Base-by-base conservation (phyloP, 345 rosid genomes). In the Abelmoschus esculentus region DNA sequence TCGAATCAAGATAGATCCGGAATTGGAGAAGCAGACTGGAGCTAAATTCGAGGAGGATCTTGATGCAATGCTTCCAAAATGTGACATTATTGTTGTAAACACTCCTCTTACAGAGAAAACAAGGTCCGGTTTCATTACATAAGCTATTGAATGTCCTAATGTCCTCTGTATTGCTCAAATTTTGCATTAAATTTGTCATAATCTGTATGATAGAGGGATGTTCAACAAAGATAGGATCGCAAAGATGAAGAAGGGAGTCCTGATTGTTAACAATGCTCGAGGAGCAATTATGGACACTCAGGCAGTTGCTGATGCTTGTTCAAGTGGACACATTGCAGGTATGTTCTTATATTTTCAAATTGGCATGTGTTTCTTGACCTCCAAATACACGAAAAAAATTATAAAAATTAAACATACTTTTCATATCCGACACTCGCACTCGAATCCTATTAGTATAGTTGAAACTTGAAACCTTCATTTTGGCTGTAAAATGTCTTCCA, bases 241-340 rank as follows among this genome's bases (percentile, higher is more conserved):
- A 15, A 93, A 91, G 79, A 8, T 91, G 88, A 93, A 93, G 90
- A 89, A 82, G 78, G 98, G 96, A 2, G 97, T 89, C 49, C 72
- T 86, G 46, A 86, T 93, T 56, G 97, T 93, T 67, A 93, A 93
- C 78, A 93, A 93, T 77, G 98, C 98, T 26, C 85, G 98, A 74
- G 98, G 93, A 76, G 96, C 98, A 54, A 89, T 93, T 71, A 87
- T 89, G 95, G 96, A 93, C 11, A 83, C 89, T 8, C 91, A 91
- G 73, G 96, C 97, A 5, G 96, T 93, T 74, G 97, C 78, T 1
- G 91, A 93, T 61, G 98, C 93, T 36, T 86, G 86, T 67, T 73
- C 87, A 32, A 90, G 87, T 66, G 97, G 97, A 72, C 98, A 86
- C 8, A 86, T 93, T 73, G 98, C 82, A 77, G 98, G 96, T 85